A percentile compares a stretch with the other conserved stretches of the same genome.
Conservation (phyloP, 345 rosid genomes). For the Rhodomyrtus tomentosa region DNA sequence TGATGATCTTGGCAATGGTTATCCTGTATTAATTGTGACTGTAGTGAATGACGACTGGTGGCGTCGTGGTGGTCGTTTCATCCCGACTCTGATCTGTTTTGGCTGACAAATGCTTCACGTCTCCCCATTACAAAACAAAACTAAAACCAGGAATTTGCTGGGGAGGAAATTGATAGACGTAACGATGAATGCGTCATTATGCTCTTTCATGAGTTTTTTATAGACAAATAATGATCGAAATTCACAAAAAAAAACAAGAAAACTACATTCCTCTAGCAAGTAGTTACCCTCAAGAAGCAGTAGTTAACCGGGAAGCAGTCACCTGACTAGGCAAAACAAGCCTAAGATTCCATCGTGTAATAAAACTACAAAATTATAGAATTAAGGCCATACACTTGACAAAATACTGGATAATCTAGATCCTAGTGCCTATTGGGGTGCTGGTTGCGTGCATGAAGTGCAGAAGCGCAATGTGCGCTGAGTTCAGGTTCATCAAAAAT, state of each 20-base stretch:
- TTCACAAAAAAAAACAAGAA: background rate
- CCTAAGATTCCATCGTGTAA: background rate
- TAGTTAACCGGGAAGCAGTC: background rate
- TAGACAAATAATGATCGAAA: background rate
- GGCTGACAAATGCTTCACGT: background rate
- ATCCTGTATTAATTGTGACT: background rate
- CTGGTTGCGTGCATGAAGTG: background rate
- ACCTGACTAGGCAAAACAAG: background rate
- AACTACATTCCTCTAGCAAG: background rate
- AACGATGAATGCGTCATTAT: background rate
- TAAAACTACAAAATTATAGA: background rate
- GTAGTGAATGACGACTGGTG: background rate
- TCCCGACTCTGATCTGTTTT: background rate
- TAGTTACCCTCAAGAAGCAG: background rate
- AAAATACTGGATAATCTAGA: background rate
- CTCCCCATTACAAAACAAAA: background rate
- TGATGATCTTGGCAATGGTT: background rate
- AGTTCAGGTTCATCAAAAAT: background rate
- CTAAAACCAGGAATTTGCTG: background rate
- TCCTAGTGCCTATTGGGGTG: background rate
- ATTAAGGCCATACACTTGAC: background rate
- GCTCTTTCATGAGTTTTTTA: background rate
- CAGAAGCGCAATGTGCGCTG: background rate
- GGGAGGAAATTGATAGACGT: background rate
- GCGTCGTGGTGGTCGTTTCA: background rate